Conservation (phyloP, 2,329 filamentous ascomycete species). For the Lasiodiplodia sp. region DNA sequence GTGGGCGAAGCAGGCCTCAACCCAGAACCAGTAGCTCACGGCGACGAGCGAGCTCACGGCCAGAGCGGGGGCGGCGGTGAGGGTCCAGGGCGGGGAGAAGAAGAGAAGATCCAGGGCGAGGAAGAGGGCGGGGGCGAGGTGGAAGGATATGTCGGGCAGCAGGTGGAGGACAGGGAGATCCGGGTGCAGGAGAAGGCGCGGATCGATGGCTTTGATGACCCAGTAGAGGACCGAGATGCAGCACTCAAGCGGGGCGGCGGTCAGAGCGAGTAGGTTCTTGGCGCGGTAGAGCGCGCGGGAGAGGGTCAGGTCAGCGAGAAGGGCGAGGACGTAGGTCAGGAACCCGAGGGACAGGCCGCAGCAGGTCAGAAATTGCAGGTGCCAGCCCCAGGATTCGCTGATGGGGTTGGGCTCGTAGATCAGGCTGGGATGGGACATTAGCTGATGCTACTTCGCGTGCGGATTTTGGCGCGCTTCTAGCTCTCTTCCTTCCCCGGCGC, state of each 20-base stretch:
- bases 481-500: not conserved
- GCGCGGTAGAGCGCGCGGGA: conserved; percentile 65
- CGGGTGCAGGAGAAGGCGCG: conserved; percentile 25
- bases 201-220: conserved; percentile 61
- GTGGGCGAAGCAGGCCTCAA: conserved; percentile 72
- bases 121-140: conserved; percentile 70
- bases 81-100: conserved; percentile 76
- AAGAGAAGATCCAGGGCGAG: conserved; percentile 71
- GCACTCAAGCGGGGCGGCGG: conserved; percentile 73
- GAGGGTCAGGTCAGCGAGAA: conserved; percentile 70
- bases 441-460: conserved; percentile 9
- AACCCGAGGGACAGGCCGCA: conserved; percentile 63
- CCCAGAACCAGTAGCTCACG: conserved; percentile 78
- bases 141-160: conserved; percentile 53
- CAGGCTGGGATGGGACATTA: conserved; percentile 29
- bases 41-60: conserved; percentile 65
- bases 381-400: conserved; percentile 59
- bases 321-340: conserved; percentile 66
- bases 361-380: conserved; percentile 77
- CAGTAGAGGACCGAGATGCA: conserved; percentile 77
- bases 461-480: not conserved
- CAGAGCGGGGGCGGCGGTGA: conserved; percentile 66
- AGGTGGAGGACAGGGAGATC: conserved; percentile 34
- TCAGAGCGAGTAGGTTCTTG: conserved; percentile 73
- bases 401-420: conserved; percentile 15